phyloP scores from a whole-genome alignment of 345 rosid genomes.

The Chamaenerion angustifolium region DNA sequence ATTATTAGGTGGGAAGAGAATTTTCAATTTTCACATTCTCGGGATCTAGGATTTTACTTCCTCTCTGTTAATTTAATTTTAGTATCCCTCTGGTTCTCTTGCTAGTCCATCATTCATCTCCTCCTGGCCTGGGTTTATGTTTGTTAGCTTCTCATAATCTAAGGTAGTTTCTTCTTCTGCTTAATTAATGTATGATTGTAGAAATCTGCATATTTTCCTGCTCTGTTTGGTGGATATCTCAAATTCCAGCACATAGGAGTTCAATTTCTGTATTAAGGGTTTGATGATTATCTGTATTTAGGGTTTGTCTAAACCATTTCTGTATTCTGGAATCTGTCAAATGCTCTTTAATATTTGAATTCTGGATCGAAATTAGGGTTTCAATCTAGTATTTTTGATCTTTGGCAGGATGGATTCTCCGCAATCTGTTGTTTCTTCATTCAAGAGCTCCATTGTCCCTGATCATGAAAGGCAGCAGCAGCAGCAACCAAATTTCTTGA shows the following conservation, averaged over 20 bases:
- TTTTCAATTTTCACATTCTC: slow-evolving; percentile 1
- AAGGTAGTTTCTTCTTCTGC: too few species aligned
- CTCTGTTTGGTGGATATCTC: slow-evolving; percentile 1
- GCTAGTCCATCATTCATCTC: too few species aligned
- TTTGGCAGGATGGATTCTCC: slow-evolving; percentile 71
- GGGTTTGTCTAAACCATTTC: background rate
- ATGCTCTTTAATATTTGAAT: slow-evolving; percentile 7
- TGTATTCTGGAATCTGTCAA: slow-evolving; percentile 7
- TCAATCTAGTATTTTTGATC: too few species aligned
- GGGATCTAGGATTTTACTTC: background rate
- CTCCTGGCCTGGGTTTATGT: too few species aligned
- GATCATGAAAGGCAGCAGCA: slow-evolving; percentile 32
- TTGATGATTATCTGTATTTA: background rate
- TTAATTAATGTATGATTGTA: background rate
- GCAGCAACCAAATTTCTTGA: slow-evolving; percentile 31
- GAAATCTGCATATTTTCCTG: background rate
- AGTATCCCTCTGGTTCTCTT: too few species aligned
- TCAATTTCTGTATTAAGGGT: background rate
- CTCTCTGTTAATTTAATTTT: slow-evolving; percentile 1
- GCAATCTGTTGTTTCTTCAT: slow-evolving; percentile 87
- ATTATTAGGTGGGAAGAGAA: slow-evolving; percentile 3
- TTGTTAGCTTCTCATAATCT: too few species aligned
- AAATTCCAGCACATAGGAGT: background rate
- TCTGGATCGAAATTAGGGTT: slow-evolving; percentile 15
- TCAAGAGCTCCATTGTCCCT: slow-evolving; percentile 32